Evolutionary conservation across 306 rosid species (phyloP).

Genomic region (Ammopiptanthus mongolicus): DNA sequence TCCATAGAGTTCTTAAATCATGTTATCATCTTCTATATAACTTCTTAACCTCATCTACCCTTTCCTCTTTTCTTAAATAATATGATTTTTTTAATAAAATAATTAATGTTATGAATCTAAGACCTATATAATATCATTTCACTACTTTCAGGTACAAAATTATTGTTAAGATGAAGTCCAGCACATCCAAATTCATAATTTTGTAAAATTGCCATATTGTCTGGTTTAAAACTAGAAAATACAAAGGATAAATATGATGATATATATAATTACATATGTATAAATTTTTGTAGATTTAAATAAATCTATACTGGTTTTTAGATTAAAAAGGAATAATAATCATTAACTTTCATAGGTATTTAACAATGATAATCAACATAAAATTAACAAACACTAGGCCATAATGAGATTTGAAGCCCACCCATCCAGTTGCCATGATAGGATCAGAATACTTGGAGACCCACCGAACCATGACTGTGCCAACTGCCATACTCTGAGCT

Average conservation of each 20-base stretch:
- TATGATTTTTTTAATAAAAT: neutral
- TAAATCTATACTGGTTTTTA: neutral
- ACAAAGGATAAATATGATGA: neutral
- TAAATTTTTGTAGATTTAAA: neutral
- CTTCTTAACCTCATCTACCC: neutral
- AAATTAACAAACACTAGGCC: neutral
- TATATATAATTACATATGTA: neutral
- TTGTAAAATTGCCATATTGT: neutral
- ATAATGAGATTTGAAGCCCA: conserved; percentile 30
- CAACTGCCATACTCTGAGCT: conserved; percentile 98
- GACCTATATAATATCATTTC: neutral
- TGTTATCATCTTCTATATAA: neutral
- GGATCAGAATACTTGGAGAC: conserved; percentile 94
- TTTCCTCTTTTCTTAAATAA: neutral
- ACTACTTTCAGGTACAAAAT: neutral
- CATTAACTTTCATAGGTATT: neutral
- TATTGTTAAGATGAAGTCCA: neutral
- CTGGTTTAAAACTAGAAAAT: neutral
- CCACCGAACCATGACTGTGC: conserved; percentile 99
- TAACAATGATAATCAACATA: conserved; percentile 11
- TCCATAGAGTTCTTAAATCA: conserved; percentile 1
- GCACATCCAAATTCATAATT: neutral
- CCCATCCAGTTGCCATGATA: conserved; percentile 99
- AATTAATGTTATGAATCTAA: neutral
- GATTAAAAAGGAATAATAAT: neutral